These are phyloP conservation scores for Neurospora sp. DNA, from an alignment of 495 filamentous ascomycete species.

Conservation along the genomic window DNA sequence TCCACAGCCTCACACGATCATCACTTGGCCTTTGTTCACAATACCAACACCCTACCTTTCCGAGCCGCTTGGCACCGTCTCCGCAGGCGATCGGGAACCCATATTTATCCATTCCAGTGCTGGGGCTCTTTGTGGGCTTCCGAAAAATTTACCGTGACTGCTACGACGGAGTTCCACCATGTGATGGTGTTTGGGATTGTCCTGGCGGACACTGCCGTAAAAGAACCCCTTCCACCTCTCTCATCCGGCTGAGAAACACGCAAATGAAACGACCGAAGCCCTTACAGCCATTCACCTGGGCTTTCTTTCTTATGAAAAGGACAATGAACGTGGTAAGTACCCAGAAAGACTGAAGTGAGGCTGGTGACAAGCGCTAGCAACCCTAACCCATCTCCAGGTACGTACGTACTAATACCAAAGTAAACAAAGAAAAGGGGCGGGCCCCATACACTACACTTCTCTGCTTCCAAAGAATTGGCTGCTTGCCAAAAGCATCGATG, in stretches of 20 bases:
- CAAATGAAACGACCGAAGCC: background rate
- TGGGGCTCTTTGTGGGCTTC: background rate
- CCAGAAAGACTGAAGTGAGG: background rate
- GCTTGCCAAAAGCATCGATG: background rate
- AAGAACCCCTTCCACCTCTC: background rate
- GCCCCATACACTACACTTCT: background rate
- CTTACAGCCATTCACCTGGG: background rate
- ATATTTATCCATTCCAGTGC: background rate
- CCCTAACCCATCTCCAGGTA: background rate
- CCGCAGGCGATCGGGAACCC: background rate
- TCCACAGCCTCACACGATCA: background rate
- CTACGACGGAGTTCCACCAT: background rate
- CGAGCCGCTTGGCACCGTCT: too few species aligned
- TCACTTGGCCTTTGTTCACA: background rate
- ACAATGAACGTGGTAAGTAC: background rate
- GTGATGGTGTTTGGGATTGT: background rate
- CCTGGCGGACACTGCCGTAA: background rate
- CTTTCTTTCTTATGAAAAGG: background rate
- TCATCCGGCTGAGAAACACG: background rate
- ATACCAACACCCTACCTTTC: background rate
- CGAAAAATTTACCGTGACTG: background rate
- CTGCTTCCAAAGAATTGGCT: background rate
- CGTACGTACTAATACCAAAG: background rate
- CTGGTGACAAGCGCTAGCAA: background rate
- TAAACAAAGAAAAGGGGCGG: background rate